These are phyloP conservation scores for Ustulina deusta DNA, from an alignment of 2,329 filamentous ascomycete genomes.

Conservation along the genomic window DNA sequence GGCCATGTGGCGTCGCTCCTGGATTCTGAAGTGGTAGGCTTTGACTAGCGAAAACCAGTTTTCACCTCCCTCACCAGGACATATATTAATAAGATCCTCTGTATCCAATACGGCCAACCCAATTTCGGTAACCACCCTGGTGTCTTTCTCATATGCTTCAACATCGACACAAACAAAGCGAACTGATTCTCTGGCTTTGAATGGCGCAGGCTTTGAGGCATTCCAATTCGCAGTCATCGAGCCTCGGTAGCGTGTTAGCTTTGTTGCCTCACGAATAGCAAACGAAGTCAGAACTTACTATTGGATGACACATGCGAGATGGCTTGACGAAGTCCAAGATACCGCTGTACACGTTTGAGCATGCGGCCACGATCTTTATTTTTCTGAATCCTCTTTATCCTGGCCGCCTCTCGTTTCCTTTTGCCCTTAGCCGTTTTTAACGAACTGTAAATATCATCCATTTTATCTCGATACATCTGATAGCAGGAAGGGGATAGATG, in stretches of 20 bases:
- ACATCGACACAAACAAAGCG: conserved; percentile 85
- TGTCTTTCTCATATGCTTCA: conserved; percentile 80
- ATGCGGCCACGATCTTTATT: conserved; percentile 66
- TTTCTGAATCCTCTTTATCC: conserved; percentile 60
- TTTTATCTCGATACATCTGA: conserved; percentile 64
- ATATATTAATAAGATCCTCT: conserved; percentile 60
- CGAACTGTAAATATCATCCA: conserved; percentile 63
- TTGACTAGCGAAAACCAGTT: conserved; percentile 77
- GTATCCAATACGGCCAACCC: conserved; percentile 87
- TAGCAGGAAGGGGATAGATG: conserved; percentile 54
- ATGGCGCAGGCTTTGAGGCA: conserved; percentile 56
- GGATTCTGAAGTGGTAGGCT: conserved; percentile 80
- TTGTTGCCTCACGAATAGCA: not conserved
- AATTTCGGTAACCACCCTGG: conserved; percentile 81
- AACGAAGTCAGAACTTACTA: conserved; percentile 16
- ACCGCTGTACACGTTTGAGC: conserved; percentile 74
- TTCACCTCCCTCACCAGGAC: conserved; percentile 71
- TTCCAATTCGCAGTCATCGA: conserved; percentile 55
- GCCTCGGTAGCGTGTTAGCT: conserved; percentile 20
- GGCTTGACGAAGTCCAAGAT: conserved; percentile 72
- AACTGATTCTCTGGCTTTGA: conserved; percentile 63
- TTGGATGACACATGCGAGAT: conserved; percentile 19
- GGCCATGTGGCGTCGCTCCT: conserved; percentile 72
- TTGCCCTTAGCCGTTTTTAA: conserved; percentile 60
- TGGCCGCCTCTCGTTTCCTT: conserved; percentile 59